phyloP scores from a whole-genome alignment of 1,284 basidiomycete species.

The Fomes fomentarius region DNA sequence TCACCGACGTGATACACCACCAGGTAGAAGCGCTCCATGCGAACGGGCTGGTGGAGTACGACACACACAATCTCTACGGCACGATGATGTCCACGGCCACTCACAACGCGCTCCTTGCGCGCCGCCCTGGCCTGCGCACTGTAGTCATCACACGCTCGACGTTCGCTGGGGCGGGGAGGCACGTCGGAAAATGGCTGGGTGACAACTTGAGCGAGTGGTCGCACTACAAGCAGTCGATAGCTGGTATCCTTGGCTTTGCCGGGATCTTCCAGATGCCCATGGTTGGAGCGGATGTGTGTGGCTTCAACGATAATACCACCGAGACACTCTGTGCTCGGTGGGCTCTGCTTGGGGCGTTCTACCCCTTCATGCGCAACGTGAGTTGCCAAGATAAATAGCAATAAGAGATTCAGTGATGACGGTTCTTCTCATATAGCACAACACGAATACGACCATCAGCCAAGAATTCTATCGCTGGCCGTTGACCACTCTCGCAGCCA shows the following conservation, averaged over 20 bases:
- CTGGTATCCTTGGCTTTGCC: conserved; percentile 80
- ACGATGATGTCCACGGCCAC: conserved; percentile 66
- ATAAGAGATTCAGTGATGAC: not conserved
- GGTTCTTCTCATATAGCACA: conserved; percentile 48
- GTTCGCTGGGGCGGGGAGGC: conserved; percentile 67
- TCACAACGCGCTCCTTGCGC: conserved; percentile 53
- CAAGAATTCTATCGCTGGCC: conserved; percentile 82
- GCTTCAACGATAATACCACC: conserved; percentile 62
- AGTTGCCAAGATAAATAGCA: conserved; percentile 25
- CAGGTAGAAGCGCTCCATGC: conserved; percentile 37
- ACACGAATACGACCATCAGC: conserved; percentile 57
- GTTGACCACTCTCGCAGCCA: conserved; percentile 71
- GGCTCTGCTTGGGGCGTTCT: conserved; percentile 79
- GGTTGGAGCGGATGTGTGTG: conserved; percentile 63
- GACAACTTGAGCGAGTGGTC: conserved; percentile 73
- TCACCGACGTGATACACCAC: not conserved
- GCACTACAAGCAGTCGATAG: conserved; percentile 60
- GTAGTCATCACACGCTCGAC: conserved; percentile 70
- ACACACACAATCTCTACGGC: conserved; percentile 69
- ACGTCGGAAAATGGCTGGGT: conserved; percentile 54
- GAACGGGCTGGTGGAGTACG: conserved; percentile 56
- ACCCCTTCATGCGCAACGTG: conserved; percentile 73
- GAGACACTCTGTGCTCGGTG: conserved; percentile 86
- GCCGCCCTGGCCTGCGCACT: conserved; percentile 59
- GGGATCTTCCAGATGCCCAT: conserved; percentile 73